These are phyloP conservation scores for Camelina laxa DNA, from an alignment of 345 rosid species.

Conservation along the genomic window DNA sequence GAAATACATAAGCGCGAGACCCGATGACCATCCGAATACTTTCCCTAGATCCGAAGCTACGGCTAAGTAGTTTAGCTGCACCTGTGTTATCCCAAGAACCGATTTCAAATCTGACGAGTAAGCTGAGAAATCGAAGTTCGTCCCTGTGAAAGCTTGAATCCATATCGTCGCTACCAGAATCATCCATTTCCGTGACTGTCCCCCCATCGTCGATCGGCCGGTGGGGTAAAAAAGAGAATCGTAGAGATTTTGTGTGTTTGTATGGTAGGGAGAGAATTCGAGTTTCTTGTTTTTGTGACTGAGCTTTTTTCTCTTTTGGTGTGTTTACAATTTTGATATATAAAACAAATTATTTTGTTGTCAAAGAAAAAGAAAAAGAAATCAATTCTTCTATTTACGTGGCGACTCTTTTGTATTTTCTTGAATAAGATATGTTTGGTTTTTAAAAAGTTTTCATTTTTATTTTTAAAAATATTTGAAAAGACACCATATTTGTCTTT, in stretches of 20 bases:
- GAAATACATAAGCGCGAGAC: conserved; percentile 73
- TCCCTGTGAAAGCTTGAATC: conserved; percentile 98
- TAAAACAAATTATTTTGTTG: no score
- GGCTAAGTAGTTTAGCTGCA: conserved; percentile 85
- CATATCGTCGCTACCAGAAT: conserved; percentile 85
- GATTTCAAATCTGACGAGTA: conserved; percentile 80
- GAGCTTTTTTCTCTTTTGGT: conserved; percentile 10
- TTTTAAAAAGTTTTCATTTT: not conserved
- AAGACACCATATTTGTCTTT: no score
- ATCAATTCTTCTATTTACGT: conserved; percentile 5
- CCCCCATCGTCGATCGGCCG: conserved; percentile 52
- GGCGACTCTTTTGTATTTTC: conserved; percentile 2
- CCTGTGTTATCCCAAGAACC: conserved; percentile 82
- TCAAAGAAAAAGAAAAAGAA: not conserved
- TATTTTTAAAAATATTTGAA: no score
- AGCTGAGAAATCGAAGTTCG: conserved; percentile 93
- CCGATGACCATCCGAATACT: conserved; percentile 95
- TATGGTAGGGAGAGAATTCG: conserved; percentile 36
- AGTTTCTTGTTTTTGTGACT: conserved; percentile 20
- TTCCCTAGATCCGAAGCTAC: conserved; percentile 97
- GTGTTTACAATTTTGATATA: conserved; percentile 1
- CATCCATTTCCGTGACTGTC: conserved; percentile 94
- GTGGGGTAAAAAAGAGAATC: no score
- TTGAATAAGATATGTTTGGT: not conserved
- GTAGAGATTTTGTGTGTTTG: not conserved